Conservation (phyloP, 2,329 filamentous ascomycete genomes). For the Aspergillus clavatus region DNA sequence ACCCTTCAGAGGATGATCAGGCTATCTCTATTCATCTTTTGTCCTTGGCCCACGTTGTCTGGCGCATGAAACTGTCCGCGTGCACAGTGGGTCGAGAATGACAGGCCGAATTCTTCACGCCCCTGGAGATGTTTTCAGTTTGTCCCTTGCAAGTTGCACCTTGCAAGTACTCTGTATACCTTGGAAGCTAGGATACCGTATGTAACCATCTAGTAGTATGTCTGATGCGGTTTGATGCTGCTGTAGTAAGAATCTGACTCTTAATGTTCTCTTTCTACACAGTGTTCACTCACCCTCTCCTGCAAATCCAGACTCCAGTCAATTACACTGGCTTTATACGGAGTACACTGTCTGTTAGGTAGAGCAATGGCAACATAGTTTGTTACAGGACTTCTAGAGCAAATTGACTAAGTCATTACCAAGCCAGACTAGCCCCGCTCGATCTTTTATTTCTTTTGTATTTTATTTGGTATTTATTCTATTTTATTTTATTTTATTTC, state of each 20-base stretch:
- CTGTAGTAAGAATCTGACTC: too few relatives aligned
- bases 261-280: too few relatives aligned
- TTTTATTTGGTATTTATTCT: conserved; percentile 1
- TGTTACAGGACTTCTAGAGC: conserved; percentile 5
- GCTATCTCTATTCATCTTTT: too few relatives aligned
- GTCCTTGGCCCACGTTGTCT: conserved; percentile 36
- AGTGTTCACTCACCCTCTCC: too few relatives aligned
- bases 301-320: too few relatives aligned
- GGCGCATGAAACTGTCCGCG: conserved; percentile 37
- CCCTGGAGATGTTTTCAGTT: conserved; percentile 13
- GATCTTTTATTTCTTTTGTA: conserved; percentile 6
- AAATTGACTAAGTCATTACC: conserved; percentile 4
- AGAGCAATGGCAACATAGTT: not conserved
- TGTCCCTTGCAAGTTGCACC: not conserved
- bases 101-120: conserved; percentile 34
- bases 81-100: conserved; percentile 36
- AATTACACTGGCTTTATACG: too few relatives aligned
- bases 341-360: too few relatives aligned
- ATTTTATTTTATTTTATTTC: conserved; percentile 1
- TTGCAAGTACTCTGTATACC: too few relatives aligned
- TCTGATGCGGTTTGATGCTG: too few relatives aligned
- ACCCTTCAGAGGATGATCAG: too few relatives aligned
- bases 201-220: too few relatives aligned
- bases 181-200: too few relatives aligned
- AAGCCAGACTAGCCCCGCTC: conserved; percentile 5